These are phyloP conservation scores for Salvia sclarea DNA, from an alignment of 305 asterid species.

Conservation along the genomic window DNA sequence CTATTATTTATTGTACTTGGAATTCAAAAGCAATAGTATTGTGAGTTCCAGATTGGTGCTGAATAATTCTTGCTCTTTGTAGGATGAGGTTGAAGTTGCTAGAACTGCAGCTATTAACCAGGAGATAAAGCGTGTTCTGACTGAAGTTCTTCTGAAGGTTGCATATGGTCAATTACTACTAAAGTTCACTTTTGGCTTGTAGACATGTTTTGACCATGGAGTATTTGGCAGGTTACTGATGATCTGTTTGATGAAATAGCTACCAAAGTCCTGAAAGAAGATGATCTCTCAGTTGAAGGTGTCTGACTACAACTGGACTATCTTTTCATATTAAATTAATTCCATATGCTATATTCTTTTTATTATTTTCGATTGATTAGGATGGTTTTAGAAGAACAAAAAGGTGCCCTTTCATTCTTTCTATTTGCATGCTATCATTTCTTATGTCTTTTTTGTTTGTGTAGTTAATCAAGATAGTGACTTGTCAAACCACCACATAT, in stretches of 20 bases:
- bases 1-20: background rate
- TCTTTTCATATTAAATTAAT: constrained; percentile 14
- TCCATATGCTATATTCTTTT: constrained; percentile 23
- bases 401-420: background rate
- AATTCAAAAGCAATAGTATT: background rate
- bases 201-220: constrained; percentile 40
- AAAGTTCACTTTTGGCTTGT: constrained; percentile 27
- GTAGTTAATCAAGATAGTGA: constrained; percentile 50
- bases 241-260: constrained; percentile 98
- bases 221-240: constrained; percentile 84
- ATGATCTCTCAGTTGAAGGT: constrained; percentile 71
- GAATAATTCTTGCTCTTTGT: constrained; percentile 39
- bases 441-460: constrained; percentile 18
- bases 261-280: constrained; percentile 86
- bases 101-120: constrained; percentile 84
- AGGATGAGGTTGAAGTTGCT: constrained; percentile 92
- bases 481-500: constrained; percentile 42
- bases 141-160: constrained; percentile 97
- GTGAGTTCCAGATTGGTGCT: constrained; percentile 24
- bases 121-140: constrained; percentile 90
- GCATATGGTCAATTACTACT: constrained; percentile 42
- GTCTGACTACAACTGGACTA: constrained; percentile 30
- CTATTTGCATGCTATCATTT: constrained; percentile 29
- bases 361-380: constrained; percentile 20
- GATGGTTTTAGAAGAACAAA: constrained; percentile 7